Percentiles rank a stretch among this genome's conserved stretches.
phyloP scores from a whole-genome alignment of 1,139 yeast species.

The Zygosaccharomyces sapae region DNA sequence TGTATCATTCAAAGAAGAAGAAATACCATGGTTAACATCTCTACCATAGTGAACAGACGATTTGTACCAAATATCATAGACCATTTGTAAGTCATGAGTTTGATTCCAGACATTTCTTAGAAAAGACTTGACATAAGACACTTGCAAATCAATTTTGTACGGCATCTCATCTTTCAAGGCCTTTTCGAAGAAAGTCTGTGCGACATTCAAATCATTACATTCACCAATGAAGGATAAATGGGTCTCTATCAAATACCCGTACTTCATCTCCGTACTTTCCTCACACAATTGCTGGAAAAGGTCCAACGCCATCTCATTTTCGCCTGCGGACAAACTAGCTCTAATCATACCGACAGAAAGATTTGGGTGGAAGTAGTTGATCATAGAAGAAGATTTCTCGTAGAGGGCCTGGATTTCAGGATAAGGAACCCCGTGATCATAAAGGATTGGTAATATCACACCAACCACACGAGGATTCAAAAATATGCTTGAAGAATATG shows the following conservation, averaged over 20 bases:
- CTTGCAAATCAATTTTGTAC: slow-evolving; percentile 66
- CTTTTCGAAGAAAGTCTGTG: slow-evolving; percentile 68
- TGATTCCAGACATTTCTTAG: slow-evolving; percentile 59
- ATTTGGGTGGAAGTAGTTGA: slow-evolving; percentile 44
- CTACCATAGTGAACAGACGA: slow-evolving; percentile 57
- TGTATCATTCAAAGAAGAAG: slow-evolving; percentile 64
- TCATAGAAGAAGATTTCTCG: slow-evolving; percentile 40
- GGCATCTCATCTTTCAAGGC: slow-evolving; percentile 67
- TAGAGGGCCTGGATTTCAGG: slow-evolving; percentile 53
- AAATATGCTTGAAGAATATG: slow-evolving; percentile 34
- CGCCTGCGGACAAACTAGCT: slow-evolving; percentile 51
- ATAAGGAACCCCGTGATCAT: slow-evolving; percentile 57
- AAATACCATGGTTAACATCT: slow-evolving; percentile 60
- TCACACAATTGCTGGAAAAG: slow-evolving; percentile 46
- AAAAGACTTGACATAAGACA: slow-evolving; percentile 67
- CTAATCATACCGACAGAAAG: slow-evolving; percentile 57
- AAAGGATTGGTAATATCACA: slow-evolving; percentile 65
- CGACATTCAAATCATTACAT: slow-evolving; percentile 67
- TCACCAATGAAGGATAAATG: slow-evolving; percentile 80
- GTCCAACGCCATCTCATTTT: slow-evolving; percentile 48
- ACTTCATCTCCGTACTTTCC: slow-evolving; percentile 36
- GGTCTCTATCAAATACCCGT: slow-evolving; percentile 54
- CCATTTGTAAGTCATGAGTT: slow-evolving; percentile 54
- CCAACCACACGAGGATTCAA: slow-evolving; percentile 61
- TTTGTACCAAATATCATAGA: slow-evolving; percentile 59